These are phyloP conservation scores for Austroboletus festivus DNA, from an alignment of 768 basidiomycete species.

Conservation along the genomic window DNA sequence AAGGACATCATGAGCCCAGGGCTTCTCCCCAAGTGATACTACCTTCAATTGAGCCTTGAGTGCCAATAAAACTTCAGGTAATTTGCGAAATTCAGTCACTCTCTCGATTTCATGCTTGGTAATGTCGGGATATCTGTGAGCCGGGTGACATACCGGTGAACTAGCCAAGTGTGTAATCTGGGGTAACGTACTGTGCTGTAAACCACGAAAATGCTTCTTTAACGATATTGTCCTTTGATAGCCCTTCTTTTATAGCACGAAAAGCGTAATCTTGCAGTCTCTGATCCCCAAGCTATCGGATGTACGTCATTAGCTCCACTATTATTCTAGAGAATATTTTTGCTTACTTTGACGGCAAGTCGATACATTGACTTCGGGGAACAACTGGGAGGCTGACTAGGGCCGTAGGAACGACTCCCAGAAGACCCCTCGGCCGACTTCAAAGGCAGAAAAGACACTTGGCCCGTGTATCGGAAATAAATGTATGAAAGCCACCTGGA, in stretches of 20 bases:
- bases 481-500: slow-evolving; percentile 27
- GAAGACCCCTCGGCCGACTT: slow-evolving; percentile 16
- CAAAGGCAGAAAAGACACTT: slow-evolving; percentile 23
- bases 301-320: background rate
- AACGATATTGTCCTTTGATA: slow-evolving; percentile 26
- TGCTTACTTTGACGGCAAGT: slow-evolving; percentile 26
- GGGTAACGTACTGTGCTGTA: slow-evolving; percentile 27
- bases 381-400: slow-evolving; percentile 12
- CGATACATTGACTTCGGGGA: slow-evolving; percentile 41
- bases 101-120: slow-evolving; percentile 16
- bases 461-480: slow-evolving; percentile 32
- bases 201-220: slow-evolving; percentile 32
- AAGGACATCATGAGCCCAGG: slow-evolving; percentile 22
- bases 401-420: background rate
- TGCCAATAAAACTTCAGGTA: slow-evolving; percentile 17
- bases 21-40: slow-evolving; percentile 25
- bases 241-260: slow-evolving; percentile 20
- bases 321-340: background rate
- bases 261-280: slow-evolving; percentile 24
- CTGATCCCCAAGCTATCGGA: slow-evolving; percentile 24
- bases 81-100: slow-evolving; percentile 20
- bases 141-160: background rate
- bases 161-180: background rate
- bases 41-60: slow-evolving; percentile 23
- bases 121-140: slow-evolving; percentile 15